Percentiles rank a stretch among this genome's conserved stretches.
These are phyloP conservation scores for Nymphaea thermarum DNA, from an alignment of 164 flowering plant genomes.

Conservation along the genomic window DNA sequence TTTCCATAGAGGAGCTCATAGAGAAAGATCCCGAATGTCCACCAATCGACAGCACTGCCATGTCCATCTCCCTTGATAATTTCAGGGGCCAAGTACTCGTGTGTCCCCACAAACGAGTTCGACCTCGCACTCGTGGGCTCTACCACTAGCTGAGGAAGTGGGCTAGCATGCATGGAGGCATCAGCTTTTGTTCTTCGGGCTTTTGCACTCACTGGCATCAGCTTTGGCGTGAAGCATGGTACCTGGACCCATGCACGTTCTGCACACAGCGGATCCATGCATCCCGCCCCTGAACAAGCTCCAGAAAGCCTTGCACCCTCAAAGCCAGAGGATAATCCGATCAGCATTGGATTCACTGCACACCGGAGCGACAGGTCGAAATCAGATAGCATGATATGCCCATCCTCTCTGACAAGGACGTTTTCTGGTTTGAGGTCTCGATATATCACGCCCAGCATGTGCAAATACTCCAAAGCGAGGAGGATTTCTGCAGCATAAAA, in stretches of 20 bases:
- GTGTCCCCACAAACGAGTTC: conserved; percentile 89
- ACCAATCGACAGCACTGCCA: conserved; percentile 93
- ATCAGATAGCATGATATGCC: not conserved
- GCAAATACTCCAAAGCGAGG: conserved; percentile 1
- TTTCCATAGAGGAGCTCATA: conserved; percentile 69
- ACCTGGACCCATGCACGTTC: conserved; percentile 53
- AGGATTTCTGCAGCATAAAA: not conserved
- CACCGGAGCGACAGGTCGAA: conserved; percentile 32
- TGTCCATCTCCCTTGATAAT: conserved; percentile 80
- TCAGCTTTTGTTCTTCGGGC: not conserved
- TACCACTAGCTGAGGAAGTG: conserved; percentile 67
- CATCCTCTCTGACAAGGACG: not conserved
- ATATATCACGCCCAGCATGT: not conserved
- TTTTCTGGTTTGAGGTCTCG: conserved; percentile 1
- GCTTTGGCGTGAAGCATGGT: conserved; percentile 49
- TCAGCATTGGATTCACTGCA: conserved; percentile 46
- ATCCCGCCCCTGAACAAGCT: conserved; percentile 37
- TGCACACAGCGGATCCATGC: conserved; percentile 74
- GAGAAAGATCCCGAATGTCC: conserved; percentile 76
- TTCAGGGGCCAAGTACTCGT: conserved; percentile 90
- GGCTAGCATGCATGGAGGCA: conserved; percentile 6
- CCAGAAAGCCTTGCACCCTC: not conserved
- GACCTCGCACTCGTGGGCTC: conserved; percentile 85
- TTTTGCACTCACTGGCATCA: not conserved
- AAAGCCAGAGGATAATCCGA: not conserved